Evolutionary conservation across 805 yeast species (phyloP).

Genomic region (Candida nemodendra): DNA sequence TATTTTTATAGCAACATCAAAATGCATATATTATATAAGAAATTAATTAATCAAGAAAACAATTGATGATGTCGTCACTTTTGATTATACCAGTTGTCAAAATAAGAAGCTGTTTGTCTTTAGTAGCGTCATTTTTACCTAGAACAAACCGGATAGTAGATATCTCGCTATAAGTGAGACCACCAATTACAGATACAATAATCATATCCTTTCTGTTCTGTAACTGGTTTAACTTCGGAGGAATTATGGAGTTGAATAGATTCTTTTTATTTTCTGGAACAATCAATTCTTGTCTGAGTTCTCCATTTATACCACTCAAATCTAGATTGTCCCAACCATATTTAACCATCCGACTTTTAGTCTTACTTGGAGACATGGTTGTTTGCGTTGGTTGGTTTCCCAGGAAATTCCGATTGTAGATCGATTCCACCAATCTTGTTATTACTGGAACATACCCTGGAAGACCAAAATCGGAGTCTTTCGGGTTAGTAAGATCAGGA

Average conservation of each 20-base stretch:
- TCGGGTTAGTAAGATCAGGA: slow-evolving; percentile 39
- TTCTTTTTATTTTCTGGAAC: slow-evolving; percentile 31
- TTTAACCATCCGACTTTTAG: slow-evolving; percentile 26
- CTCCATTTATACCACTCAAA: slow-evolving; percentile 42
- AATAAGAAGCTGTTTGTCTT: slow-evolving; percentile 38
- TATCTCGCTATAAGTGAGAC: slow-evolving; percentile 81
- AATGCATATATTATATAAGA: too few species aligned
- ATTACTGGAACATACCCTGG: slow-evolving; percentile 83
- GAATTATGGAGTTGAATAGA: slow-evolving; percentile 27
- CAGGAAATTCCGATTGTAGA: slow-evolving; percentile 57
- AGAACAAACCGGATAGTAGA: slow-evolving; percentile 68
- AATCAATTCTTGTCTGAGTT: slow-evolving; percentile 27
- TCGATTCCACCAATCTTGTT: slow-evolving; percentile 64
- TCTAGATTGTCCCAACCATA: slow-evolving; percentile 45
- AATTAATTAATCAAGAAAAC: slow-evolving; percentile 7
- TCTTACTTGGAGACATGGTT: slow-evolving; percentile 2
- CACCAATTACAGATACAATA: slow-evolving; percentile 71
- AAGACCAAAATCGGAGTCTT: slow-evolving; percentile 58
- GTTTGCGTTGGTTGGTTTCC: slow-evolving; percentile 31
- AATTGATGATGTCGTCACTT: slow-evolving; percentile 33
- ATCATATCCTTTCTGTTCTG: slow-evolving; percentile 27
- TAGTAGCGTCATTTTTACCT: slow-evolving; percentile 33
- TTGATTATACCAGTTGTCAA: slow-evolving; percentile 45
- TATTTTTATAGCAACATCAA: neutral
- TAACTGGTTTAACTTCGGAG: slow-evolving; percentile 20